Evolutionary conservation across 768 basidiomycete genomes (phyloP).

Genomic region (Sarcomyxa edulis): DNA sequence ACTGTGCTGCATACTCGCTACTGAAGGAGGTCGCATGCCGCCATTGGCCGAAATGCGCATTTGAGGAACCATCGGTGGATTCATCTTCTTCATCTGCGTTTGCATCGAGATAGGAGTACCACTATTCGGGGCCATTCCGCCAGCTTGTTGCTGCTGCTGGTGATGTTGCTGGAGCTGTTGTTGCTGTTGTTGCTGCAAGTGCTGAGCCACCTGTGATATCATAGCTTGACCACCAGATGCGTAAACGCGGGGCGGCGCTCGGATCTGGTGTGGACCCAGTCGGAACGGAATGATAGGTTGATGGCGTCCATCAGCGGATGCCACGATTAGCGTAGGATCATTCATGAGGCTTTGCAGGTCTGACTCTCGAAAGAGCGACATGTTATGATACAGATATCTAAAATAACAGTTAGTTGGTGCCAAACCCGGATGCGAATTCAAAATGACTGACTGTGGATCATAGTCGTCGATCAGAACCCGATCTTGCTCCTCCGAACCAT

Average conservation of each 20-base stretch:
- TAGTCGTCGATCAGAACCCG: conserved; percentile 70
- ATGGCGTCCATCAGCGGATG: conserved; percentile 34
- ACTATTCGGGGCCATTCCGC: conserved; percentile 16
- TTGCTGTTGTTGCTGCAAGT: conserved; percentile 8
- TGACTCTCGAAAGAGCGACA: conserved; percentile 50
- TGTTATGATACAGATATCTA: conserved; percentile 50
- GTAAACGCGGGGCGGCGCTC: conserved; percentile 22
- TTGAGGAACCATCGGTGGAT: conserved; percentile 50
- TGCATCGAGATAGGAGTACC: conserved; percentile 56
- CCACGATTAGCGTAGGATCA: conserved; percentile 42
- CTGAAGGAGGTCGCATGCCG: conserved; percentile 43
- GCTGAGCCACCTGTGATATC: conserved; percentile 5
- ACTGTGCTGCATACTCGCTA: conserved; percentile 25
- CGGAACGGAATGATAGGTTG: conserved; percentile 46
- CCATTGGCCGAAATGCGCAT: conserved; percentile 60
- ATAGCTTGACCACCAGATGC: conserved; percentile 13
- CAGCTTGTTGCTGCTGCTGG: conserved; percentile 2
- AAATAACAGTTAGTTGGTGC: conserved; percentile 5
- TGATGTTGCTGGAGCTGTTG: conserved; percentile 6
- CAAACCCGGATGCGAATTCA: too few relatives aligned
- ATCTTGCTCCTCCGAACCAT: conserved; percentile 64
- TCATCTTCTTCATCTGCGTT: conserved; percentile 59
- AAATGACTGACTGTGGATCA: conserved; percentile 47
- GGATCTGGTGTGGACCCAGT: conserved; percentile 28
- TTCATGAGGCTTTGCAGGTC: conserved; percentile 49